These are phyloP conservation scores for Globisporangium spinosum DNA, from an alignment of 352 stramenopile genomes.

Conservation along the genomic window DNA sequence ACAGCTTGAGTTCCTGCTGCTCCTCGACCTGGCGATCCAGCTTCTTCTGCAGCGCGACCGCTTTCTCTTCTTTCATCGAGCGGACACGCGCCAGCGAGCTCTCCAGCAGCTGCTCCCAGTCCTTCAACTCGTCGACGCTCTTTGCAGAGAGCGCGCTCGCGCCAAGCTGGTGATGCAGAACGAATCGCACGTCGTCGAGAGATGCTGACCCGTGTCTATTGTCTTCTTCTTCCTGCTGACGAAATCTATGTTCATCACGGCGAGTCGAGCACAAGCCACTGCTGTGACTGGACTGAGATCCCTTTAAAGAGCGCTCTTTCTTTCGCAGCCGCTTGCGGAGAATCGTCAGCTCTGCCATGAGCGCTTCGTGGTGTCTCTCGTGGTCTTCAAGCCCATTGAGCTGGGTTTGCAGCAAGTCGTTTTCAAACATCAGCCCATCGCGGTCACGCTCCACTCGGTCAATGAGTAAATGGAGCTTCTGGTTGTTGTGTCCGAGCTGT, in stretches of 20 bases:
- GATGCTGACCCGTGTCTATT: slow-evolving; percentile 4
- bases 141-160: slow-evolving; percentile 20
- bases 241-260: not conserved
- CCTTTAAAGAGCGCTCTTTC: slow-evolving; percentile 20
- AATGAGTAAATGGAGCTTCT: slow-evolving; percentile 78
- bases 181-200: slow-evolving; percentile 28
- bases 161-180: slow-evolving; percentile 26
- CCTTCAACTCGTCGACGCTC: slow-evolving; percentile 58
- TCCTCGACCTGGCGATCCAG: slow-evolving; percentile 73
- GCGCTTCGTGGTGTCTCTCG: slow-evolving; percentile 59
- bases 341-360: slow-evolving; percentile 57
- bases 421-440: slow-evolving; percentile 77
- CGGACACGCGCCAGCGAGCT: slow-evolving; percentile 51
- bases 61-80: slow-evolving; percentile 66
- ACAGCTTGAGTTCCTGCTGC: slow-evolving; percentile 83
- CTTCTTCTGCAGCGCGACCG: slow-evolving; percentile 68
- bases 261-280: not conserved
- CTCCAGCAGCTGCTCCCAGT: slow-evolving; percentile 71
- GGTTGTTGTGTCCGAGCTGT: slow-evolving; percentile 73
- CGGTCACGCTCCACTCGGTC: slow-evolving; percentile 84
- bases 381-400: slow-evolving; percentile 64
- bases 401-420: slow-evolving; percentile 75
- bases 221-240: not conserved
- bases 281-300: not conserved
- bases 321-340: slow-evolving; percentile 41